Evolutionary conservation across 306 rosid species (phyloP).

Genomic region (Corylus avellana): DNA sequence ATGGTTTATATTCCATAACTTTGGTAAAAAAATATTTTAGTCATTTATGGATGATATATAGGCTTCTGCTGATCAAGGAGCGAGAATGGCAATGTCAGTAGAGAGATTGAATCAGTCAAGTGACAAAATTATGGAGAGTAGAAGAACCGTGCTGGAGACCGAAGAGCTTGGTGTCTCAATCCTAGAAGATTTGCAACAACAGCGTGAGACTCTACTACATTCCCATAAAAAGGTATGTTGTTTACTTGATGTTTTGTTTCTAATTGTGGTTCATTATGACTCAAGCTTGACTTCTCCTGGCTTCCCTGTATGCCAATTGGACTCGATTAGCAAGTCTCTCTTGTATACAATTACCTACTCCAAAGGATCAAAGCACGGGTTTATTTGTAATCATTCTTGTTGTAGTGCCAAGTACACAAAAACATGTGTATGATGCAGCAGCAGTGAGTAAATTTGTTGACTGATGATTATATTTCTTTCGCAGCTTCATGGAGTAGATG

Average conservation of each 20-base stretch:
- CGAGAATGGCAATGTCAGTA: constrained; percentile 72
- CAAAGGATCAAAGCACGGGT: background rate
- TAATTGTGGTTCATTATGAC: background rate
- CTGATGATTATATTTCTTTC: constrained; percentile 33
- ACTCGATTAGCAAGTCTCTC: constrained; percentile 12
- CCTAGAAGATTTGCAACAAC: constrained; percentile 86
- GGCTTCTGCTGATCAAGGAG: constrained; percentile 81
- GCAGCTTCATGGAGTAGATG: constrained; percentile 84
- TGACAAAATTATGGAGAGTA: constrained; percentile 69
- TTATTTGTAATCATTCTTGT: background rate
- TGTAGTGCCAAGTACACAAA: background rate
- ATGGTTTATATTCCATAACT: constrained; percentile 1
- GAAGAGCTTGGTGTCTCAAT: constrained; percentile 83
- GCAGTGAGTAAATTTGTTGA: constrained; percentile 12
- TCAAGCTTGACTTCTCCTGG: constrained; percentile 6
- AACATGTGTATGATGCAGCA: constrained; percentile 4
- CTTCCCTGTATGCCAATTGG: background rate
- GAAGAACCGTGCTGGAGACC: constrained; percentile 75
- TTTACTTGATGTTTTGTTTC: constrained; percentile 17
- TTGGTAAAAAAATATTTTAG: background rate
- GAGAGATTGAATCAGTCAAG: constrained; percentile 75
- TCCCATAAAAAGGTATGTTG: constrained; percentile 68
- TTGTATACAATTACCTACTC: background rate
- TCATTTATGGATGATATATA: constrained; percentile 37
- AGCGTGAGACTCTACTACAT: constrained; percentile 80